These are phyloP conservation scores for Eimeria tenella DNA, from an alignment of 169 alveolate species.

Conservation along the genomic window DNA sequence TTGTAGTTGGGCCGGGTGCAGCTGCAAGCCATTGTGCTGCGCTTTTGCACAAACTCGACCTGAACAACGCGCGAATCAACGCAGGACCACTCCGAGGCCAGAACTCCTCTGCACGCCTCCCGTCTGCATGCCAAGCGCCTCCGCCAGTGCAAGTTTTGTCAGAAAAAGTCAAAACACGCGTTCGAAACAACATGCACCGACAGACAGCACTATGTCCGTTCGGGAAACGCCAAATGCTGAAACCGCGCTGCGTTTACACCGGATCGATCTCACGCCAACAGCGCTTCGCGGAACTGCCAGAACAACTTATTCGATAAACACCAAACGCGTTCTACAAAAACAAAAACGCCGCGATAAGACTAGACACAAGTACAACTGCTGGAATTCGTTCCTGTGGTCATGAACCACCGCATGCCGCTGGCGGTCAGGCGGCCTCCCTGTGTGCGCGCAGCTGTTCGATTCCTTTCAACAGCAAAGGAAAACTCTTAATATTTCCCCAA, in stretches of 20 bases:
- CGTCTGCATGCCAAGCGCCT: too few species aligned
- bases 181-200: too few species aligned
- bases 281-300: background rate
- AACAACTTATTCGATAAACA: background rate
- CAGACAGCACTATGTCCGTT: too few species aligned
- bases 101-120: too few species aligned
- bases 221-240: too few species aligned
- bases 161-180: too few species aligned
- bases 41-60: too few species aligned
- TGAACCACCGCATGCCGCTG: background rate
- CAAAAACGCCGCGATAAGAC: background rate
- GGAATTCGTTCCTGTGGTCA: background rate
- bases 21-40: constrained; percentile 33
- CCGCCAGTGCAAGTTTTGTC: too few species aligned
- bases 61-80: too few species aligned
- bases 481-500: background rate
- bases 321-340: background rate
- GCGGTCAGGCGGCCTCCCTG: background rate
- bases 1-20: constrained; percentile 31
- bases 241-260: too few species aligned
- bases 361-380: background rate
- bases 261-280: too few species aligned
- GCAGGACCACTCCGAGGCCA: too few species aligned
- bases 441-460: background rate
- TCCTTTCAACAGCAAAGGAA: background rate